Evolutionary conservation across 371 early-diverging fungal genomes (phyloP), one percentile per base, ranked within the genome.

Genomic region (Mucor lusitanicus): DNA sequence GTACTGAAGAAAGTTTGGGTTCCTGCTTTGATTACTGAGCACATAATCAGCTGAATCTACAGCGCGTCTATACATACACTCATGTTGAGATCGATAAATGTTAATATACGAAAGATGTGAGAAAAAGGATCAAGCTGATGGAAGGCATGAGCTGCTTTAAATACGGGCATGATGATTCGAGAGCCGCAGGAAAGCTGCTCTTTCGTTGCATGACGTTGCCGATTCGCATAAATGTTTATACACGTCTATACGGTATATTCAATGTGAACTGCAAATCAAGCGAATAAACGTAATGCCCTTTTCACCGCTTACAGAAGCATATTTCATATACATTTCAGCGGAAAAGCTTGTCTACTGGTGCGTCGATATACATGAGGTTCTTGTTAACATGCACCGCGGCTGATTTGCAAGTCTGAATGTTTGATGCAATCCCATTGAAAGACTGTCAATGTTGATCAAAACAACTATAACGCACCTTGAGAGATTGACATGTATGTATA

Each of bases 1-100:
- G 77, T 3, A 75, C 35, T 28, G 78, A 25, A 23, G 71, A 67
- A 6, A 83, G 59, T 64, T 81, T 78, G 8, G 71, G 75, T 59
- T 80, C 63, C 71, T 70, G 12, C 50, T 50, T 21, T 2, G 1
- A 11, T 0, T 12, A 11, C n/a, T 50, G 3, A 50, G 50, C 23
- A 50, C 4, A 50, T 27, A 12, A 5, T 21, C 5, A 27, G 25
- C 12, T 21, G 21, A 1, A 25, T 13, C 2, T 11, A 9, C 7
- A 50, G 27, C 50, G 50, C 50, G 50, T 50, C 5, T 25, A 13
- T 50, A 4, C 50, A 13, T 50, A 50, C 50, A 50, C 50, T 50
- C 50, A 50, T 50, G 9, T 12, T 50, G 50, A 50, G 50, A 50
- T 19, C 21, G 12, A 50, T 50, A 50, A 50, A 21, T 50, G 13